Evolutionary conservation across 2,329 filamentous ascomycete species (phyloP).

Genomic region (Fusarium chuoi): DNA sequence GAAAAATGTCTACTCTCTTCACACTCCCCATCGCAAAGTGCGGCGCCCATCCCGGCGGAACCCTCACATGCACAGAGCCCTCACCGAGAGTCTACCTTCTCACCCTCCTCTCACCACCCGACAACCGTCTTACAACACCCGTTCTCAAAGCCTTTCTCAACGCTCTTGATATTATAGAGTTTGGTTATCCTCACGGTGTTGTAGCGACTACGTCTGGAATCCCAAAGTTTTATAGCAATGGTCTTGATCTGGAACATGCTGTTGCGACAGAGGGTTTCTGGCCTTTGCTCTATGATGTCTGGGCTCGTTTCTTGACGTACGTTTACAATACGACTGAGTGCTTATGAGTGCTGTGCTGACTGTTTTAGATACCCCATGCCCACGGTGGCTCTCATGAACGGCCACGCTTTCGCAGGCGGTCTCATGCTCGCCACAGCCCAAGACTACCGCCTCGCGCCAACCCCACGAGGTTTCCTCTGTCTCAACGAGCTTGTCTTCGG

Average conservation of each 20-base stretch:
- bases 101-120: constrained; percentile 75
- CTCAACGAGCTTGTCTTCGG: constrained; percentile 86
- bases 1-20: constrained; percentile 47
- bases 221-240: constrained; percentile 84
- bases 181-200: constrained; percentile 73
- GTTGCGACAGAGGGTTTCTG: constrained; percentile 69
- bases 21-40: constrained; percentile 64
- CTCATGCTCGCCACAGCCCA: constrained; percentile 85
- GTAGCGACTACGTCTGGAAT: constrained; percentile 81
- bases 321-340: neutral
- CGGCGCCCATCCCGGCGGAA: constrained; percentile 61
- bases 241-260: constrained; percentile 80
- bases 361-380: constrained; percentile 75
- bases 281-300: constrained; percentile 71
- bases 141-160: constrained; percentile 75
- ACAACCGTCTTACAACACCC: constrained; percentile 78
- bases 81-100: constrained; percentile 74
- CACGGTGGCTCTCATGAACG: constrained; percentile 81
- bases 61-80: constrained; percentile 71
- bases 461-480: constrained; percentile 76
- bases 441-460: constrained; percentile 83
- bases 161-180: constrained; percentile 80
- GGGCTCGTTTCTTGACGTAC: constrained; percentile 63
- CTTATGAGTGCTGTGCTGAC: neutral
- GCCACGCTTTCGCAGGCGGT: constrained; percentile 85